Base-by-base conservation (phyloP, 2,329 filamentous ascomycete genomes). In the Teratosphaeria nubilosa region DNA sequence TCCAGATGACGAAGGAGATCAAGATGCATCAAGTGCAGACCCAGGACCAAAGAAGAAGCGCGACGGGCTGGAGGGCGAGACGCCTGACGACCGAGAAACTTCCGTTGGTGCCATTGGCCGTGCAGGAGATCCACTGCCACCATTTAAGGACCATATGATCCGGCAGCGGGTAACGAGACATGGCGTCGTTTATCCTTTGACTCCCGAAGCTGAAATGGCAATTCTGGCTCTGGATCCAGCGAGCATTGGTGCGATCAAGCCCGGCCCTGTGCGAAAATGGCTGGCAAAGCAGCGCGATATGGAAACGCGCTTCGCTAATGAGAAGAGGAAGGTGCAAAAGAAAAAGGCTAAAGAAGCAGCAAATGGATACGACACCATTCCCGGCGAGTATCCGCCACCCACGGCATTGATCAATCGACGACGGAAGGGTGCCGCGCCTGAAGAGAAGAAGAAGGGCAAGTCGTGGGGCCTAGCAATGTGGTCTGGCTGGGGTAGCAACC, bases 131-230 rank as follows among this genome's bases (percentile, higher is more conserved):
- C 82, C 89, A 3, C 75, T 96, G 0, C 92, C 91, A 0, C 75
- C 80, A 0, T 97, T 96, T 72, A 80, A 83, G 56, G 79, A 87
- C 60, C 86, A 95, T 71, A 96, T 97, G 91, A 91, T 99, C 61
- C 86, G 94, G 9, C 91, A 99, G 71, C 80, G 87, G 30, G 86
- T 97, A 22, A 88, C 89, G 60, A 80, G 87, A 1, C 84, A 92
- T 68, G 94, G 94, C 5, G 79, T 81, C 13, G 85, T 91, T 24
- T 84, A 86, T 59, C 80, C 84, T 0, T 78, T 99, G 5, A 79
- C 83, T 0, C 78, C 84, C 0, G 79, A 84, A 22, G 76, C 80
- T 0, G 82, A 89, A 3, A 78, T 96, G 0, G 78, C 82, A 0
- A 80, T 88, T 64, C 63, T 96, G 73, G 74, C 84, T 65, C 75